These are phyloP conservation scores for Hypsizygus ulmarius DNA, from an alignment of 1,284 basidiomycete species.

Conservation along the genomic window DNA sequence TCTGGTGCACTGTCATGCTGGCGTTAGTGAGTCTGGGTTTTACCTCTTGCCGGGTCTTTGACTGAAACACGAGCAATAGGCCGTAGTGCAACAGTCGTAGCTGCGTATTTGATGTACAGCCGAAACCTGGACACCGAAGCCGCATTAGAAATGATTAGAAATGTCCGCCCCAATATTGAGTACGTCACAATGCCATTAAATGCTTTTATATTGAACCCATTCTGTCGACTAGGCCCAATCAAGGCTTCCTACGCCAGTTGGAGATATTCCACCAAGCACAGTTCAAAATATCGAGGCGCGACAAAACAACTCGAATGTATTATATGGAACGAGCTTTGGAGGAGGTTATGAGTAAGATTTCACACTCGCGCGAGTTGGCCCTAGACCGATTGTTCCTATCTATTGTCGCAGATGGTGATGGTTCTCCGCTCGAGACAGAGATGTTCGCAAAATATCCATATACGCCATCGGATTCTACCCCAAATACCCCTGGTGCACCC, in stretches of 20 bases:
- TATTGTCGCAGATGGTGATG: slow-evolving; percentile 61
- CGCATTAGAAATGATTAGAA: slow-evolving; percentile 67
- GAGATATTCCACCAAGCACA: slow-evolving; percentile 73
- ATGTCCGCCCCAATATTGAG: slow-evolving; percentile 67
- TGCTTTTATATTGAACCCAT: slow-evolving; percentile 2
- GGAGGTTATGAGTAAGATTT: slow-evolving; percentile 72
- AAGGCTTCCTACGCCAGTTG: slow-evolving; percentile 75
- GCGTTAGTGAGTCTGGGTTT: slow-evolving; percentile 63
- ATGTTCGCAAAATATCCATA: slow-evolving; percentile 78
- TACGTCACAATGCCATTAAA: slow-evolving; percentile 36
- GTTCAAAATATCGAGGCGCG: slow-evolving; percentile 64
- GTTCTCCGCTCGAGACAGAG: slow-evolving; percentile 55
- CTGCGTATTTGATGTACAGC: slow-evolving; percentile 83
- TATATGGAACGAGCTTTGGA: slow-evolving; percentile 75
- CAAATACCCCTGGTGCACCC: slow-evolving; percentile 54
- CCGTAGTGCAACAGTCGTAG: slow-evolving; percentile 76
- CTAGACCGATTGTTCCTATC: slow-evolving; percentile 12
- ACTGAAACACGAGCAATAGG: slow-evolving; percentile 39
- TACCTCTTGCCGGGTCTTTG: not conserved
- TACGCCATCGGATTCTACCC: slow-evolving; percentile 60
- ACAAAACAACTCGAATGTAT: slow-evolving; percentile 74
- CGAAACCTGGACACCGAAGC: slow-evolving; percentile 59
- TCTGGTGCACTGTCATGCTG: slow-evolving; percentile 85
- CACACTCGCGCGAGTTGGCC: slow-evolving; percentile 10
- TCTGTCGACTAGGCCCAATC: slow-evolving; percentile 62